Percentiles rank a stretch among this genome's conserved stretches.
Evolutionary conservation across 345 rosid genomes (phyloP).

Genomic region (Citrus inodora): DNA sequence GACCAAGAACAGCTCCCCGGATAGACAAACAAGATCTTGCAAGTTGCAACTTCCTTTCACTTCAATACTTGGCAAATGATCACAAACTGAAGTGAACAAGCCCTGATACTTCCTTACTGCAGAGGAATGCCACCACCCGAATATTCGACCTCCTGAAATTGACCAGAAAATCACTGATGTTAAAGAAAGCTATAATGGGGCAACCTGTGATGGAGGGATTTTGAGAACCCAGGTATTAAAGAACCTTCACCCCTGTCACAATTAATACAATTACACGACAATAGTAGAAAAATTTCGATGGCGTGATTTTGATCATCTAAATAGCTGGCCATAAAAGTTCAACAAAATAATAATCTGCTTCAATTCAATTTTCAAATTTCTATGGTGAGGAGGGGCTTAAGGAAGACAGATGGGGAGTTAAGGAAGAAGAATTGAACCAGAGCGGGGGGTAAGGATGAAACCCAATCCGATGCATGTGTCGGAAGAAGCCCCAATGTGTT

Average conservation of each 20-base stretch:
- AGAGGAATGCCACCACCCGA: constrained; percentile 78
- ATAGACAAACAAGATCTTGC: not conserved
- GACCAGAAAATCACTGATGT: constrained; percentile 10
- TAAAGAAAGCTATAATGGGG: not conserved
- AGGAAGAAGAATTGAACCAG: constrained; percentile 49
- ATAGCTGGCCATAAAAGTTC: not conserved
- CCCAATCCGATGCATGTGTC: constrained; percentile 99
- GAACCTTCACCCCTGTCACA: not conserved
- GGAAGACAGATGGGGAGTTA: not conserved
- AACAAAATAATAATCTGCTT: not conserved
- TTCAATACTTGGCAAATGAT: not conserved
- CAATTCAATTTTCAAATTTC: not conserved
- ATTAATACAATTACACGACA: not conserved
- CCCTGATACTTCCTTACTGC: constrained; percentile 17
- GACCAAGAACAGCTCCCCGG: not conserved
- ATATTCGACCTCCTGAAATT: constrained; percentile 84
- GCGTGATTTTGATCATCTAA: not conserved
- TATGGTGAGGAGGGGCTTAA: not conserved
- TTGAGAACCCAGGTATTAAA: too few species aligned
- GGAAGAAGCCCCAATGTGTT: constrained; percentile 98
- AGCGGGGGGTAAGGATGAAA: constrained; percentile 92
- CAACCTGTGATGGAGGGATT: not conserved
- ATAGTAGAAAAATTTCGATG: not conserved
- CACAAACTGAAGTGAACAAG: not conserved
- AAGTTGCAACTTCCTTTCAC: not conserved